Conservation (phyloP, 352 stramenopile genomes). For the Phytophthora capsici region DNA sequence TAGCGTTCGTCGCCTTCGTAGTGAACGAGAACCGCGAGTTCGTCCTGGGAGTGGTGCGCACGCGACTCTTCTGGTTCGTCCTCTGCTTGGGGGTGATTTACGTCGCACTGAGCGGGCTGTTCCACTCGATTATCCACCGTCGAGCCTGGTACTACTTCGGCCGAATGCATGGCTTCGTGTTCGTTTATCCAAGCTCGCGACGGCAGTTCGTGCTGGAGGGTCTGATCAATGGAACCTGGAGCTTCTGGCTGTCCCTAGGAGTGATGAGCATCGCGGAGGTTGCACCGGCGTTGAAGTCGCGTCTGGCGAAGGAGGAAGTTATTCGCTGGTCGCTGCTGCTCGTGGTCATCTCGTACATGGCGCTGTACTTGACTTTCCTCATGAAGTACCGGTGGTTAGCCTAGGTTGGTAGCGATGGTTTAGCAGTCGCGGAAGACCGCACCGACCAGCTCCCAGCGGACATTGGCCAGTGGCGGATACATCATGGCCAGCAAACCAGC, state of each 20-base stretch:
- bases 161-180: constrained; percentile 56
- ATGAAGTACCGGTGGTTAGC: constrained; percentile 67
- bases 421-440: constrained; percentile 48
- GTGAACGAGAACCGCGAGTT: constrained; percentile 51
- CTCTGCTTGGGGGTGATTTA: constrained; percentile 61
- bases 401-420: constrained; percentile 1
- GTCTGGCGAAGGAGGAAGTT: constrained; percentile 50
- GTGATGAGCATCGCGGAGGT: constrained; percentile 58
- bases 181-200: constrained; percentile 66
- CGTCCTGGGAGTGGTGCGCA: constrained; percentile 41
- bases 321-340: constrained; percentile 49
- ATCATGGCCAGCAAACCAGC: constrained; percentile 68
- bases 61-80: constrained; percentile 62
- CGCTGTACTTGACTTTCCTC: constrained; percentile 59
- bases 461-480: constrained; percentile 64
- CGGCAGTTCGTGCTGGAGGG: constrained; percentile 77
- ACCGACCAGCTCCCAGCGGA: constrained; percentile 58
- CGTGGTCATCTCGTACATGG: constrained; percentile 53
- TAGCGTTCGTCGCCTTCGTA: constrained; percentile 44
- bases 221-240: constrained; percentile 64
- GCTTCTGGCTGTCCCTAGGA: constrained; percentile 64
- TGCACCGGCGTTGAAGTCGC: constrained; percentile 39
- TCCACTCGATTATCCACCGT: constrained; percentile 69
- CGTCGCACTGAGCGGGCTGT: constrained; percentile 63
- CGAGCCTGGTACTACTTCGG: constrained; percentile 60